A percentile compares a stretch with the other conserved stretches of the same genome.
Evolutionary conservation across 106 monocot genomes (phyloP).

Genomic region (Phalaenopsis aphrodite): DNA sequence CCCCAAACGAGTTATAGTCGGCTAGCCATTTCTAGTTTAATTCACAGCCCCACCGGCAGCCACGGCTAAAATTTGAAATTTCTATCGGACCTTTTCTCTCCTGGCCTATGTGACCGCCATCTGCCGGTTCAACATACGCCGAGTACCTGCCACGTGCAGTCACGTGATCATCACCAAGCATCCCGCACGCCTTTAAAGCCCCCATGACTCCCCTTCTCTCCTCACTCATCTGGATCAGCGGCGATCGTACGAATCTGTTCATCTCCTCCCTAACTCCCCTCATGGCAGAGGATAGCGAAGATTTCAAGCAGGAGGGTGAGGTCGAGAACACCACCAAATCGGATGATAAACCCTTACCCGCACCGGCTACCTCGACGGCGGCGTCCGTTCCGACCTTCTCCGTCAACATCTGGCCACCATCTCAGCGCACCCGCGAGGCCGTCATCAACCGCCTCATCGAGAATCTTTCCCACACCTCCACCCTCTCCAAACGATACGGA

Average conservation of each 20-base stretch:
- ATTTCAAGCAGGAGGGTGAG: constrained; percentile 14
- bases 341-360: not conserved
- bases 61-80: no score
- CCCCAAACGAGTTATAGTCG: no score
- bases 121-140: not conserved
- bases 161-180: not conserved
- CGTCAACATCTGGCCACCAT: constrained; percentile 54
- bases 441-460: constrained; percentile 45
- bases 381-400: constrained; percentile 1
- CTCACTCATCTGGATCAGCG: not conserved
- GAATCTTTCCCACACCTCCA: constrained; percentile 28
- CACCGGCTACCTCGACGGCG: not conserved
- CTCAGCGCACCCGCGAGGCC: constrained; percentile 57
- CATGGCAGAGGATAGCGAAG: constrained; percentile 3
- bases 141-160: not conserved
- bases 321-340: constrained; percentile 9
- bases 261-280: not conserved
- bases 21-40: no score
- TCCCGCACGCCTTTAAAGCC: not conserved
- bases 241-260: not conserved
- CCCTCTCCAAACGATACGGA: constrained; percentile 50
- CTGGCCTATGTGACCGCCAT: not conserved
- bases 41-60: no score
- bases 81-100: no score
- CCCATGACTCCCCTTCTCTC: not conserved